Percentiles rank a stretch among this genome's conserved stretches.
Evolutionary conservation across 2,329 filamentous ascomycete species (phyloP).

Genomic region (Furcasterigmium sp.): DNA sequence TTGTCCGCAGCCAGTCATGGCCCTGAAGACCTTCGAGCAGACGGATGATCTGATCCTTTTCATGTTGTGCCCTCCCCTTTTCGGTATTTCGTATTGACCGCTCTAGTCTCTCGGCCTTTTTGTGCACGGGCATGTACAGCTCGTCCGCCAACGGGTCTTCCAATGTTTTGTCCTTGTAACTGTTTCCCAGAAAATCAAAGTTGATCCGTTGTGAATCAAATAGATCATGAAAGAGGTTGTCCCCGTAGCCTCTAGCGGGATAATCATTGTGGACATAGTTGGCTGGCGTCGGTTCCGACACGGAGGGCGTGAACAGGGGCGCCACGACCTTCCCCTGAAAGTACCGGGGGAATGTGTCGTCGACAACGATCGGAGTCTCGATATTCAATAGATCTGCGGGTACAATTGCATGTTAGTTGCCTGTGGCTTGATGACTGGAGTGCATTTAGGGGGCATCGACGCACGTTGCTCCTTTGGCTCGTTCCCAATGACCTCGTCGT

Average conservation of each 20-base stretch:
- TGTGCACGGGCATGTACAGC: slow-evolving; percentile 49
- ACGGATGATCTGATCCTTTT: slow-evolving; percentile 59
- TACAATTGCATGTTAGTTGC: slow-evolving; percentile 3
- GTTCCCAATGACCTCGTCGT: slow-evolving; percentile 89
- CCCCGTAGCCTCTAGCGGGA: slow-evolving; percentile 47
- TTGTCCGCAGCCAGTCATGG: slow-evolving; percentile 86
- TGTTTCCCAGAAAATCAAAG: slow-evolving; percentile 46
- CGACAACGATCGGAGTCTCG: slow-evolving; percentile 68
- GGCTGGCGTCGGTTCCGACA: slow-evolving; percentile 5
- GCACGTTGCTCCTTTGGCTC: slow-evolving; percentile 73
- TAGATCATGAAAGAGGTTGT: slow-evolving; percentile 51
- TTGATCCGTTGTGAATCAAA: slow-evolving; percentile 52
- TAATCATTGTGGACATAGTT: slow-evolving; percentile 19
- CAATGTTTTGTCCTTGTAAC: slow-evolving; percentile 34
- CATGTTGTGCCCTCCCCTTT: slow-evolving; percentile 60
- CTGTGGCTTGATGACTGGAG: neutral
- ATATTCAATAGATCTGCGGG: slow-evolving; percentile 62
- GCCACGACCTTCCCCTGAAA: slow-evolving; percentile 2
- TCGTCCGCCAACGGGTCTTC: slow-evolving; percentile 53
- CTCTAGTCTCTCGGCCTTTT: slow-evolving; percentile 54
- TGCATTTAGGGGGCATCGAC: slow-evolving; percentile 21
- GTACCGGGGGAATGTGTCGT: slow-evolving; percentile 42
- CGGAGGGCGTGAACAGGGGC: slow-evolving; percentile 1
- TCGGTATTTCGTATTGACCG: slow-evolving; percentile 59
- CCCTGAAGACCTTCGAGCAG: slow-evolving; percentile 79